These are phyloP conservation scores for Tolypocladium ovalisporum DNA, from an alignment of 2,329 filamentous ascomycete genomes.

Conservation along the genomic window DNA sequence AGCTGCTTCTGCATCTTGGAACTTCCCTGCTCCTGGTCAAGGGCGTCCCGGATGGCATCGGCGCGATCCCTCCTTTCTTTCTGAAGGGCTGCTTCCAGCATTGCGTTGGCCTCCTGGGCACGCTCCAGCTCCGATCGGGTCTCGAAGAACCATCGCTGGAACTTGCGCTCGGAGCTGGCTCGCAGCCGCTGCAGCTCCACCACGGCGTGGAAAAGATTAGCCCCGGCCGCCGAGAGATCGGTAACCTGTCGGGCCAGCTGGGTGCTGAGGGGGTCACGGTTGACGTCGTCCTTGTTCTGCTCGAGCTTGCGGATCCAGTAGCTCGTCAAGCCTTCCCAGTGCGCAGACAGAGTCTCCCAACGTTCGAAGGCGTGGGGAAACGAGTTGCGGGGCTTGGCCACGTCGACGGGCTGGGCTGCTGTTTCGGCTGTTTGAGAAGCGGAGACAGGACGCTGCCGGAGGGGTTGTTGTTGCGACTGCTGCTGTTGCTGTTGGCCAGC, in stretches of 20 bases:
- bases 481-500: conserved; percentile 6
- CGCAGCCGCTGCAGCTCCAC: conserved; percentile 90
- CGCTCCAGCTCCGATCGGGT: conserved; percentile 81
- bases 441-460: conserved; percentile 6
- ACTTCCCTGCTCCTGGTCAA: conserved; percentile 58
- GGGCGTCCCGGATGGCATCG: conserved; percentile 54
- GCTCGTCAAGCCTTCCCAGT: conserved; percentile 94
- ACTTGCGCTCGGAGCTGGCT: conserved; percentile 92
- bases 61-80: conserved; percentile 61
- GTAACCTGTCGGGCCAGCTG: conserved; percentile 91
- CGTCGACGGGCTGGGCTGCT: conserved; percentile 7
- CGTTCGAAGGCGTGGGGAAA: conserved; percentile 97
- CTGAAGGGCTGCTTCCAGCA: conserved; percentile 66
- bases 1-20: conserved; percentile 70
- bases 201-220: conserved; percentile 94
- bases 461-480: conserved; percentile 4
- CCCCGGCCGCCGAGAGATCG: conserved; percentile 91
- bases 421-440: conserved; percentile 9
- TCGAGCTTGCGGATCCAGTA: conserved; percentile 95
- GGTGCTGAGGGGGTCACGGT: conserved; percentile 70
- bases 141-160: conserved; percentile 98
- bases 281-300: conserved; percentile 78
- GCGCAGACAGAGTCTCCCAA: conserved; percentile 93
- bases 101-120: conserved; percentile 68
- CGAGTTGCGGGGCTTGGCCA: conserved; percentile 45